These are phyloP conservation scores for Arthonia radiata DNA, from an alignment of 495 filamentous ascomycete genomes.

Conservation along the genomic window DNA sequence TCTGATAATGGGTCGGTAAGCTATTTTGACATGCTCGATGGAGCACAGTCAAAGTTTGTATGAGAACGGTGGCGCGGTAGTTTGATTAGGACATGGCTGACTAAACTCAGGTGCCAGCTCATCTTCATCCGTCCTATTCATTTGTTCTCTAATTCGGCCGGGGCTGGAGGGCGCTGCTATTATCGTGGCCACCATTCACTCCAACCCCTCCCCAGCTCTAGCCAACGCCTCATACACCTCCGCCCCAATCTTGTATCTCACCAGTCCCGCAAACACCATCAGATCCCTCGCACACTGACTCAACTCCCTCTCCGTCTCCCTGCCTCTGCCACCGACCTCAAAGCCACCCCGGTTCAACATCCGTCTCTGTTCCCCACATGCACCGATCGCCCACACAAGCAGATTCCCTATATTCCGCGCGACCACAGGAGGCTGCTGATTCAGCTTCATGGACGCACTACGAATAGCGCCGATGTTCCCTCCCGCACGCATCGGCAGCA, in stretches of 20 bases:
- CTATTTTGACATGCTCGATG: no score
- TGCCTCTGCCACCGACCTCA: constrained; percentile 45
- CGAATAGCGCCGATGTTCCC: constrained; percentile 54
- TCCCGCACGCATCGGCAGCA: constrained; percentile 33
- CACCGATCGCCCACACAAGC: constrained; percentile 76
- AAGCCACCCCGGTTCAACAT: constrained; percentile 36
- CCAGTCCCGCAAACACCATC: constrained; percentile 82
- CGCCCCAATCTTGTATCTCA: constrained; percentile 62
- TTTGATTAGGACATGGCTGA: no score
- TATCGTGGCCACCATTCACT: no score
- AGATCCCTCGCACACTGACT: constrained; percentile 60
- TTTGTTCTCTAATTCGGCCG: no score
- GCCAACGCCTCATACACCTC: constrained; percentile 63
- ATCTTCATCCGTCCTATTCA: no score
- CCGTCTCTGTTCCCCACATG: constrained; percentile 52
- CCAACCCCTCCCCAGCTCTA: no score
- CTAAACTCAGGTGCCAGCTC: no score
- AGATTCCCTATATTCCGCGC: constrained; percentile 69
- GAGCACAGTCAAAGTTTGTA: no score
- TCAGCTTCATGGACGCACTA: constrained; percentile 46
- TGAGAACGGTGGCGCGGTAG: no score
- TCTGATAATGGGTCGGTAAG: no score
- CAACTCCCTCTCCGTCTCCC: constrained; percentile 41
- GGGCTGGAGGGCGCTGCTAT: no score
- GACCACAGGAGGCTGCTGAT: constrained; percentile 45